A percentile compares a stretch with the other conserved stretches of the same genome.
Evolutionary conservation across 257 asterid genomes (phyloP).

Genomic region (Plantago major): DNA sequence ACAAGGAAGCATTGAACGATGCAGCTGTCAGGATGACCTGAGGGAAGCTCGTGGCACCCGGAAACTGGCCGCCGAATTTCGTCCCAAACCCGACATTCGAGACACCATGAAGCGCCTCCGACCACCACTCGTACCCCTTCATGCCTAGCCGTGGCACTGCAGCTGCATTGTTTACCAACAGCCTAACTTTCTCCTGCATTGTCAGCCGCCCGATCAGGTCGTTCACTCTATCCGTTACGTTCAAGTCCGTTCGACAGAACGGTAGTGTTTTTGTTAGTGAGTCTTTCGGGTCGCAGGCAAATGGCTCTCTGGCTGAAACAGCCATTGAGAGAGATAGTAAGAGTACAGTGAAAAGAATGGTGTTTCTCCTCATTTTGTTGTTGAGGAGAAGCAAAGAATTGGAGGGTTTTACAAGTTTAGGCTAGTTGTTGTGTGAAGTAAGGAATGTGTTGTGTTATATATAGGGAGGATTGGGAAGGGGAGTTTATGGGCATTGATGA

Average conservation of each 20-base stretch:
- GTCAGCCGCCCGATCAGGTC: conserved; percentile 65
- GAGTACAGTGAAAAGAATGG: conserved; percentile 20
- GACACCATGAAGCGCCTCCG: conserved; percentile 92
- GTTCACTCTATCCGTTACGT: conserved; percentile 43
- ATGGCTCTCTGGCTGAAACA: conserved; percentile 41
- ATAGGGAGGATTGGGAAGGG: conserved; percentile 10
- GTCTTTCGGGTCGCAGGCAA: conserved; percentile 58
- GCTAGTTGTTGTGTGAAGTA: neutral
- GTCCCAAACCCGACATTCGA: conserved; percentile 82
- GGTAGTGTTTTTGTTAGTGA: conserved; percentile 27
- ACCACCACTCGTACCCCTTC: conserved; percentile 83
- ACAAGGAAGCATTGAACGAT: conserved; percentile 71
- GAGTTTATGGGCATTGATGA: conserved; percentile 18
- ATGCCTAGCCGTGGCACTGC: conserved; percentile 73
- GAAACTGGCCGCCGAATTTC: conserved; percentile 61
- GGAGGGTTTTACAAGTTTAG: neutral
- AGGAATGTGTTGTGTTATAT: conserved; percentile 19
- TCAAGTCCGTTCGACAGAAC: conserved; percentile 46
- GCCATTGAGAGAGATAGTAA: conserved; percentile 14
- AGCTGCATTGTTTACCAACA: conserved; percentile 52
- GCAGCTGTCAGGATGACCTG: conserved; percentile 86
- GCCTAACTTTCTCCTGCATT: conserved; percentile 66
- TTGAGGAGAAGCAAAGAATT: conserved; percentile 3
- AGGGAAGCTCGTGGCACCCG: conserved; percentile 90
- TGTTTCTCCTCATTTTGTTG: conserved; percentile 17